Conservation (phyloP, 345 rosid genomes). For the Tarenaya hassleriana region DNA sequence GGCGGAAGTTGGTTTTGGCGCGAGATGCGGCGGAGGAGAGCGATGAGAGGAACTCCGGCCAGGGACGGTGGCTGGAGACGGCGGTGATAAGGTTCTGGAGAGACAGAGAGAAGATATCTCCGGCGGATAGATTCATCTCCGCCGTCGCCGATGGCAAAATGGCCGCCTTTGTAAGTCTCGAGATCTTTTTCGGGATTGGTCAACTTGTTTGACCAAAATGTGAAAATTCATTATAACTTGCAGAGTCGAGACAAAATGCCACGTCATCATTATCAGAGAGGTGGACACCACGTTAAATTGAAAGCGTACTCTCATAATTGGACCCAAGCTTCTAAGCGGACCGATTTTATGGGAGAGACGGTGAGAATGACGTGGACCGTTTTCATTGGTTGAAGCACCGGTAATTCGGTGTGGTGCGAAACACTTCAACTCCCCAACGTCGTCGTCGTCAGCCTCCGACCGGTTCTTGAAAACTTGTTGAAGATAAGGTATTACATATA, state of each 20-base stretch:
- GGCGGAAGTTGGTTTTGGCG: constrained; percentile 21
- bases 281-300: constrained; percentile 17
- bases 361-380: no score
- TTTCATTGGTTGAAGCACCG: no score
- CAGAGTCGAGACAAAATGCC: background rate
- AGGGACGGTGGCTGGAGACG: constrained; percentile 40
- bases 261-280: background rate
- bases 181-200: background rate
- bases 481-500: no score
- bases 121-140: constrained; percentile 15
- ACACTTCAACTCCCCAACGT: no score
- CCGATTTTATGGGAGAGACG: no score
- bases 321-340: no score
- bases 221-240: background rate
- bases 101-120: constrained; percentile 33
- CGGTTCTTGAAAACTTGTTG: no score
- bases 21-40: constrained; percentile 26
- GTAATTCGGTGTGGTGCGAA: no score
- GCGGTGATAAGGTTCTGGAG: constrained; percentile 34
- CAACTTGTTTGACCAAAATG: constrained; percentile 7
- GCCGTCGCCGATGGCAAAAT: constrained; percentile 18
- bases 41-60: constrained; percentile 41
- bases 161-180: constrained; percentile 11
- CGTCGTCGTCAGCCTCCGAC: no score
- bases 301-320: no score